Base-by-base conservation (phyloP, 1,284 basidiomycete genomes). In the Agroathelia rolfsii region DNA sequence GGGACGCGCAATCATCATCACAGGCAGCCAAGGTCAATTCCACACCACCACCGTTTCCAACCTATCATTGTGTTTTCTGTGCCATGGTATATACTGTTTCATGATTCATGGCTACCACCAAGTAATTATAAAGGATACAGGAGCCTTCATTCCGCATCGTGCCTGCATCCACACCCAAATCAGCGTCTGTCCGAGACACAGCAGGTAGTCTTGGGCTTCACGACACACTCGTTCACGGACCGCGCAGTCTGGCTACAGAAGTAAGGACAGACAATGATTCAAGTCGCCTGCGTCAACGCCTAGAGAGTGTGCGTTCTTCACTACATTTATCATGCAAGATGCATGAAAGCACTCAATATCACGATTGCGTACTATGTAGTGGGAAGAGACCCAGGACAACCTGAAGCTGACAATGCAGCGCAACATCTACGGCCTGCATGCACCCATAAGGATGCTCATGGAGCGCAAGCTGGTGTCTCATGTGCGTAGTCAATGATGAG, bases 381-480 rank as follows among this genome's bases (percentile, higher is more conserved):
- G 94, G 94, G 79, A 90, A 37, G 78, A 78, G 44, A 93, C 93
- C 4, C 89, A 94, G 53, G 82, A 89, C 53, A 83, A 85, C 53
- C 55, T 93, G 37, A 84, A 85, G 54, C 65, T 95, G 40, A 89
- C 76, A 27, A 63, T 95, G 59, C 75, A 90, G 53, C 74, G 93
- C 35, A 81, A 92, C 56, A 59, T 81, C 23, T 85, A 82, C 50
- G 94, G 94, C 23, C 54, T 97, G 43, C 86, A 87, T 45, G 80
- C 85, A 22, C 94, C 94, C 4, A 72, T 95, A 53, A 72, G 92
- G 27, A 64, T 78, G 37, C 65, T 94, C 47, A 97, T 98, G 94
- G 94, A 98, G 57, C 72, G 92, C 48, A 86, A 84, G 65, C 72
- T 92, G 29, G 87, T 89, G 10, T 59, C 72, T 32, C 58, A 74